Conservation (phyloP, 2,329 filamentous ascomycete genomes). For the Venturia nashicola region DNA sequence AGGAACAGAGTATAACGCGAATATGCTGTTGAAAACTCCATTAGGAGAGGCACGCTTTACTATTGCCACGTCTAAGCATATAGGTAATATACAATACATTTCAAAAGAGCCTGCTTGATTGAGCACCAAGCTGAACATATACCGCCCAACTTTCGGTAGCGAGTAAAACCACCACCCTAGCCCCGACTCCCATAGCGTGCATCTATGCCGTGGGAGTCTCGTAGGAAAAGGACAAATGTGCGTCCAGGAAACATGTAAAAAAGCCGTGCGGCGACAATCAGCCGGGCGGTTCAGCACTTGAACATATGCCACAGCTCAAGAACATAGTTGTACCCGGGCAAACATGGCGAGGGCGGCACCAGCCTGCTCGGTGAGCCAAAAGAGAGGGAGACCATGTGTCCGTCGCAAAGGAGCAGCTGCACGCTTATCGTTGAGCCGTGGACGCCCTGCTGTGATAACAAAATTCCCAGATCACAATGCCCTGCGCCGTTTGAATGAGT, state of each 20-base stretch:
- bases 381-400: background rate
- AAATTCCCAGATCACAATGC: background rate
- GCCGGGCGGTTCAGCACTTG: constrained; percentile 1
- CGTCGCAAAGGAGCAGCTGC: background rate
- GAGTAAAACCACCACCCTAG: background rate
- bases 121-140: background rate
- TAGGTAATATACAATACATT: background rate
- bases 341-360: background rate
- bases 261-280: background rate
- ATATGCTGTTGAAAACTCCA: background rate
- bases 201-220: background rate
- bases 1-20: background rate
- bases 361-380: background rate
- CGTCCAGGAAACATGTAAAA: background rate
- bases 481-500: background rate
- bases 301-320: constrained; percentile 1
- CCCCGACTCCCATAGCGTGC: background rate
- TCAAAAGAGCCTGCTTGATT: background rate
- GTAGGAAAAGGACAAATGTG: background rate
- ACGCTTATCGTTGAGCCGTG: background rate
- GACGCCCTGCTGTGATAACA: background rate
- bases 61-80: background rate
- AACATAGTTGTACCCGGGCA: background rate
- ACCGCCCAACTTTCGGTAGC: background rate
- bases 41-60: background rate